A percentile compares a stretch with the other conserved stretches of the same genome.
Conservation (phyloP, 768 basidiomycete genomes). For the Lentinula sp. region DNA sequence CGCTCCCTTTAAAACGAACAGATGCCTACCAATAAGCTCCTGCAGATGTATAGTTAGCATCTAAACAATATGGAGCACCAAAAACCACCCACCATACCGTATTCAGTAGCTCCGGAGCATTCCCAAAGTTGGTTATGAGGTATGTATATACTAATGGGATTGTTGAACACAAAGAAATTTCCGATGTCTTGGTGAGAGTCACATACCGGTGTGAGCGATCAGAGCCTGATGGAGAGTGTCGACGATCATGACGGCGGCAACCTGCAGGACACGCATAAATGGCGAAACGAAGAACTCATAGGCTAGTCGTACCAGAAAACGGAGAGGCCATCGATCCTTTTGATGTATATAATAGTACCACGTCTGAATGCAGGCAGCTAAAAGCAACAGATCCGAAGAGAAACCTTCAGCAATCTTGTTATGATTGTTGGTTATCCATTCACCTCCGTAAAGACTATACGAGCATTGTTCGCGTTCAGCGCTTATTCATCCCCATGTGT, state of each 20-base stretch:
- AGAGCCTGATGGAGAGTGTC: conserved; percentile 16
- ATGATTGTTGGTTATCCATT: neutral
- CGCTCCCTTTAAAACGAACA: neutral
- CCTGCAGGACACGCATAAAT: neutral
- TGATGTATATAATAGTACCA: conserved; percentile 3
- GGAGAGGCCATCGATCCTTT: conserved; percentile 3
- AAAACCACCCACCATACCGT: conserved; percentile 34
- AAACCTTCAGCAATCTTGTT: neutral
- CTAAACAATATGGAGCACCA: neutral
- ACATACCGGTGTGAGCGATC: conserved; percentile 44
- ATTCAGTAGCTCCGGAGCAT: conserved; percentile 17
- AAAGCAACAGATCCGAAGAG: neutral
- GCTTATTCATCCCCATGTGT: no score
- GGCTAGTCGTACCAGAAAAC: neutral
- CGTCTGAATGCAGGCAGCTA: neutral
- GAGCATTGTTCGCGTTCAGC: neutral
- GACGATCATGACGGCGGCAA: neutral
- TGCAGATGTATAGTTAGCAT: conserved; percentile 8
- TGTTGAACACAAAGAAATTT: neutral
- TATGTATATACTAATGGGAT: conserved; percentile 35
- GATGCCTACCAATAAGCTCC: conserved; percentile 29
- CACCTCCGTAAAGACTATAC: neutral
- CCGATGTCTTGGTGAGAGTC: neutral
- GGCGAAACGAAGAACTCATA: neutral
- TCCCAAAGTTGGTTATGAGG: conserved; percentile 33